Evolutionary conservation across 768 basidiomycete genomes (phyloP).

Genomic region (Psilocybe cubensis): DNA sequence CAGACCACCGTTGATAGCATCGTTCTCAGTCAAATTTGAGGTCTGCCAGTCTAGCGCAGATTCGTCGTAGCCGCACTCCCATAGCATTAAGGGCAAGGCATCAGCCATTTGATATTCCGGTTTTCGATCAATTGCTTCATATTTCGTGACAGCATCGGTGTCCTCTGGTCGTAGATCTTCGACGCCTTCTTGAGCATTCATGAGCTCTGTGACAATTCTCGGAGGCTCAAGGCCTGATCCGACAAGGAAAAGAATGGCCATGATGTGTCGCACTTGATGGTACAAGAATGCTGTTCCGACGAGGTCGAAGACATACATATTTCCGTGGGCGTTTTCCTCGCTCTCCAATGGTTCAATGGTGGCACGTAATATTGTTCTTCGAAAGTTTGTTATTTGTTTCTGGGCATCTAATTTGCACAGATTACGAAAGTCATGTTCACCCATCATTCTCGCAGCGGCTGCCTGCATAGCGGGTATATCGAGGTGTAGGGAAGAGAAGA

Average conservation of each 20-base stretch:
- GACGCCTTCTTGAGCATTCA: constrained; percentile 65
- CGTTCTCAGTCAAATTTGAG: constrained; percentile 40
- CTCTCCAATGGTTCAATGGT: constrained; percentile 54
- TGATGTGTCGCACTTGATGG: constrained; percentile 95
- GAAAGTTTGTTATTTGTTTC: constrained; percentile 88
- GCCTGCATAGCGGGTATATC: constrained; percentile 77
- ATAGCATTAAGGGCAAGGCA: constrained; percentile 86
- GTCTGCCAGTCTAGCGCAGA: constrained; percentile 76
- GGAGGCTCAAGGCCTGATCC: constrained; percentile 81
- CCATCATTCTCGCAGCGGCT: constrained; percentile 73
- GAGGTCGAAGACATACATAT: constrained; percentile 78
- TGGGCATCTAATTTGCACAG: constrained; percentile 91
- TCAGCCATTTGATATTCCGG: constrained; percentile 96
- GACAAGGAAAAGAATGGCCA: constrained; percentile 88
- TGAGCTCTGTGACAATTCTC: constrained; percentile 66
- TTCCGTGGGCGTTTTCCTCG: constrained; percentile 26
- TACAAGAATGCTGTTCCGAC: constrained; percentile 90
- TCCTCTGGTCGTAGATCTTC: constrained; percentile 38
- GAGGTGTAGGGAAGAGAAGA: constrained; percentile 75
- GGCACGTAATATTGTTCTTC: constrained; percentile 67
- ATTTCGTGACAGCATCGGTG: constrained; percentile 11
- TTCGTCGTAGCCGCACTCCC: constrained; percentile 81
- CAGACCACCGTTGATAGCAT: constrained; percentile 39
- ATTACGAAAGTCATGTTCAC: constrained; percentile 95
- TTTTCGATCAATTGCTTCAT: constrained; percentile 64